Evolutionary conservation across 768 basidiomycete species (phyloP), one percentile per base, ranked within the genome.

Genomic region (Mycena amicta): DNA sequence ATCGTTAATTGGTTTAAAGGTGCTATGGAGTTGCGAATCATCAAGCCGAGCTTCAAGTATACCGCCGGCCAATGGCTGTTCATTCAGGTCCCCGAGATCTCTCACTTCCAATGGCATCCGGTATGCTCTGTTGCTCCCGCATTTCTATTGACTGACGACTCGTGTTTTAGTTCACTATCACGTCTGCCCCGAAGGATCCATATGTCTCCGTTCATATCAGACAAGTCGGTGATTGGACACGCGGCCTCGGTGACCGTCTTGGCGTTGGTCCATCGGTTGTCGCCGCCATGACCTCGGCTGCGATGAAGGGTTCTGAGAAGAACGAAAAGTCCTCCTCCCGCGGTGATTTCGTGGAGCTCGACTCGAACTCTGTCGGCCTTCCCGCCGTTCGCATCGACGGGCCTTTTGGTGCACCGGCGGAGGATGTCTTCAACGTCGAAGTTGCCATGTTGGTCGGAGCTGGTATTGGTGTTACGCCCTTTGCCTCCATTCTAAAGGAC

Each of bases 401-500:
- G 13, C 94, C 95, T 1, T 97, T 92, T 66, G 95, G 95, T 62
- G 92, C 95, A 18, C 94, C 94, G 0, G 89, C 95, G 31, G 93
- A 95, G 71, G 93, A 94, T 67, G 91, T 94, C 37, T 95, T 93
- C 69, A 81, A 84, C 28, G 83, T 82, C 58, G 89, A 95, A 70
- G 92, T 95, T 49, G 94, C 93, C 39, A 80, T 98, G n/a, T 80
- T 98, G 55, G 83, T 98, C 61, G 94, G 93, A 61, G 93, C 92
- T 60, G 95, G 95, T 75, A 97, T 98, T 64, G 95, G 89, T 74
- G 93, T 98, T 41, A 96, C 95, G 13, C 95, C 95, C 1, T 98
- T 96, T 67, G 93, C 93, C 0, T 93, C 92, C 20, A 95, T 98
- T 67, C 79, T 98, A 63, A 95, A 95, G 76, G 90, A 97, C 70